Base-by-base conservation (phyloP, 495 filamentous ascomycete genomes). In the Tuber magnatum region DNA sequence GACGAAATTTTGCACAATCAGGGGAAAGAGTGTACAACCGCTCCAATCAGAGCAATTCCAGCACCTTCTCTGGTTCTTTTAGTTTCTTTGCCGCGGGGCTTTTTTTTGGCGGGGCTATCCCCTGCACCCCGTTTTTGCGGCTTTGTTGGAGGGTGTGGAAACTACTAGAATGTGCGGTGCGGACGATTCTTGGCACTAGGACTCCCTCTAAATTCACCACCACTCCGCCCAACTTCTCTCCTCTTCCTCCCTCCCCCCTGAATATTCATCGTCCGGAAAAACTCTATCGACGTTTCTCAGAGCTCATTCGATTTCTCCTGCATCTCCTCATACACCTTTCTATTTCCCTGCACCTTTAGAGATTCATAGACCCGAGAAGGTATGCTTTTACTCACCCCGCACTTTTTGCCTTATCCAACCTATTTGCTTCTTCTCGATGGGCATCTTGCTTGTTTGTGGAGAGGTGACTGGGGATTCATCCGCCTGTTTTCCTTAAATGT, bases 141-240 rank as follows among this genome's bases (percentile, higher is more conserved):
- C 76, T 75, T 77, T 77, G 76, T 79, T 77, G 28, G 56, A 35
- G 42, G 69, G 74, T 76, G 77, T 79, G 73, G 77, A 79, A 79
- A 71, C 77, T 75, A 79, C 77, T 79, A 79, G 77, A 79, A 79
- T 79, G 69, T 78, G 46, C 74, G 56, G 20, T 71, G 32, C 39
- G 48, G 32, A 75, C 75, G 46, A 38, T 72, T 79, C 77, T 79
- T 79, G 77, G 77, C 77, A 70, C 77, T 51, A 68, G 24, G 43
- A 77, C 32, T 68, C 74, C 77, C 77, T 79, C 77, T 79, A 79
- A 79, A 79, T 79, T 79, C 77, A 74, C 72, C 76, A 74, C 72
- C 76, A 39, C 39, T 51, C 72, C 76, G 69, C 73, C 72, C 72
- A 35, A 77, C 76, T 69, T 72, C 70, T 75, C 61, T 71, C 69